Base-by-base conservation (phyloP, 2,329 filamentous ascomycete genomes). In the Beauveria asiatica region DNA sequence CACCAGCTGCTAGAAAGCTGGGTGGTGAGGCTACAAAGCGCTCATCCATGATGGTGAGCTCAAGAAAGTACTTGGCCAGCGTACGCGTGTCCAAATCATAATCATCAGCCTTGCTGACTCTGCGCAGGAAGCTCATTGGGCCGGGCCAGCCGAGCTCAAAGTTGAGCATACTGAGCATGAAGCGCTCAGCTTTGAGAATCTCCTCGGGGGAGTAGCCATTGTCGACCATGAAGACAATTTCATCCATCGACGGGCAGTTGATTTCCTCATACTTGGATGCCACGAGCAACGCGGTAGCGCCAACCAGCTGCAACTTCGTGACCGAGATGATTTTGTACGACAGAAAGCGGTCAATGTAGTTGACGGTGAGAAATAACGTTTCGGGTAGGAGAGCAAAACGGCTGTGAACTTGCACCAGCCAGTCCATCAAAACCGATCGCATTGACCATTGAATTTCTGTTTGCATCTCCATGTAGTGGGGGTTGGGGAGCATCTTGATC, bases 381-480 rank as follows among this genome's bases (percentile, higher is more conserved):
- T 99, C 94, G 0, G 93, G 93, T 9, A 97, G 83, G 30, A 99
- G 83, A 41, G 83, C 85, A 76, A 99, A 99, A 41, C 94, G 90
- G 67, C 87, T 85, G 72, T 99, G 94, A 33, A 99, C 94, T 73
- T 99, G 92, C 51, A 97, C 89, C 48, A 99, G 81, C 94, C 94
- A 99, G 74, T 97, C 94, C 86, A 99, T 95, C 59, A 99, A 81
- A 23, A 97, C 91, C 6, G 92, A 88, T 51, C 94, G 90, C 94
- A 97, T 99, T 3, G 92, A 96, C 94, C 94, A 99, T 71, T 96
- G 90, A 61, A 99, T 95, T 74, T 97, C 93, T n/a, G 88, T 87
- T 73, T 99, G 94, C 65, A 89, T 86, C 64, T 96, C 91, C 93
- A 99, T 99, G 79, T 99, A 99, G 72, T 94, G 85, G 3, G 91